Evolutionary conservation across 139 green algal genomes (phyloP).

Genomic region (Chlamydomonas sp.): DNA sequence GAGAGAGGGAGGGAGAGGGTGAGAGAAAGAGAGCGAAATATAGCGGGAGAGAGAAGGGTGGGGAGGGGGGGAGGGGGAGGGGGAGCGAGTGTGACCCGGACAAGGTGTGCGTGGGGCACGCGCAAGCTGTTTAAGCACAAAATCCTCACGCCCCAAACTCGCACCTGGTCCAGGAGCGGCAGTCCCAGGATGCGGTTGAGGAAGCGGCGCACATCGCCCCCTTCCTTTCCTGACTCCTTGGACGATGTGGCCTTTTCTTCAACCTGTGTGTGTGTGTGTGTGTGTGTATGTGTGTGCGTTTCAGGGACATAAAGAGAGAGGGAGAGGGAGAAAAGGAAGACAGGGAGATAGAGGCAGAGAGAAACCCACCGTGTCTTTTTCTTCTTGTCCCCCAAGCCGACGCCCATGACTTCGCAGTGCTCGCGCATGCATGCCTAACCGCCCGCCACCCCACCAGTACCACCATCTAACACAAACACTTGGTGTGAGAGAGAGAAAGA

Average conservation of each 20-base stretch:
- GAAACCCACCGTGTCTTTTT: constrained; percentile 38
- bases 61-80: too few species aligned
- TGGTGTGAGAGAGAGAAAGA: too few species aligned
- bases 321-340: neutral
- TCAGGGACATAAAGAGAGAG: neutral
- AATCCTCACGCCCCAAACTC: constrained; percentile 35
- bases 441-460: too few species aligned
- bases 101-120: too few species aligned
- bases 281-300: neutral
- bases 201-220: constrained; percentile 72
- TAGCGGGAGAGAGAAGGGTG: too few species aligned
- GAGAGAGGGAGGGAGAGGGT: too few species aligned
- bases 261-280: neutral
- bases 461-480: too few species aligned
- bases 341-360: neutral
- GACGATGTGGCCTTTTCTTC: neutral
- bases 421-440: too few species aligned
- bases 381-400: constrained; percentile 31
- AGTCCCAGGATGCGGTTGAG: constrained; percentile 80
- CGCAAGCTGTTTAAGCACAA: neutral
- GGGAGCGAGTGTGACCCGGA: too few species aligned
- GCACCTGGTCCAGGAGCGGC: constrained; percentile 51
- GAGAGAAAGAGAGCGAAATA: too few species aligned
- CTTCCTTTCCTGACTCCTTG: constrained; percentile 28
- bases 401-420: constrained; percentile 57